Base-by-base conservation (phyloP, 352 stramenopile genomes). In the Pythium aquatile region DNA sequence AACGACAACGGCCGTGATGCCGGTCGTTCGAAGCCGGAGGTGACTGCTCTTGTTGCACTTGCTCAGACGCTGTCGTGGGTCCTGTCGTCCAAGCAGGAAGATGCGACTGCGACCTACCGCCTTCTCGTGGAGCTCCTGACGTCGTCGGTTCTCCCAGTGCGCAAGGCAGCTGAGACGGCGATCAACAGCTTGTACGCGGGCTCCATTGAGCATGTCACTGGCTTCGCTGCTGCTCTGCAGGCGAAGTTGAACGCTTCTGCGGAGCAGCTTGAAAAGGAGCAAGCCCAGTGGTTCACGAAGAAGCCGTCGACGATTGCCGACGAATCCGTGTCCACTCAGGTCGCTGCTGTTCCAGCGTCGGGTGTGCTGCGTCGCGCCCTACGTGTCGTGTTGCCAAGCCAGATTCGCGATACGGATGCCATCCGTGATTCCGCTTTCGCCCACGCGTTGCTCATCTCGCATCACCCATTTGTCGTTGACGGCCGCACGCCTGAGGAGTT, bases 401-500 rank as follows among this genome's bases (percentile, higher is more conserved):
- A 55, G n/a, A 65, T 91, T 30, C 66, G 65, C 16, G 61, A 77
- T 13, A 65, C 75, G 3, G 63, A 73, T 24, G 57, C 69, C 14
- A 69, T 81, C 8, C 82, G 78, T 14, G 72, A 75, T 4, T 40
- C 61, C 0, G 75, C 89, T 2, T 90, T 96, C 52, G 61, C 84
- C 11, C 67, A 55, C 0, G 70, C 78, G 26, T 53, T 92, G 42
- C 65, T 92, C 20, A 60, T 91, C 6, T 66, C 84, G 5, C 87
- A 96, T 68, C 83, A 94, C 42, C 84, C 87, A 33, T 87, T 85
- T 47, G 66, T 96, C 7, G 79, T 94, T 40, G 71, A 78, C 48
- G 85, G 85, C 51, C 76, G 64, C 65, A 79, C 80, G 42, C 70
- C 75, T 6, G 61, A 66, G 8, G 59, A 61, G 2, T 94, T 94